Evolutionary conservation across 495 filamentous ascomycete species (phyloP).

Genomic region (Aspergillus wentii): DNA sequence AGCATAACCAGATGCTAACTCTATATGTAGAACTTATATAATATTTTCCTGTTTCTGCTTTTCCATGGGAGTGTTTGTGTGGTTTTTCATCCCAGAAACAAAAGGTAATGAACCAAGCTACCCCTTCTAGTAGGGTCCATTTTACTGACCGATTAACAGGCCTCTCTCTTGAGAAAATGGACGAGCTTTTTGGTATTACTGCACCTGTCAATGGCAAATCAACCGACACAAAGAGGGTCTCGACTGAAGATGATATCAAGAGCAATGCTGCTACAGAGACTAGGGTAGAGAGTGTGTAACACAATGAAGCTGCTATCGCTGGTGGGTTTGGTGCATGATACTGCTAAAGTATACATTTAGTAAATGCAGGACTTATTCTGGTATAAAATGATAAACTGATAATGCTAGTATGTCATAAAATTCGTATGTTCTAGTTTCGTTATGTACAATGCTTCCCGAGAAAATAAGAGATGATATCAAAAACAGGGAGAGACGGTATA

Average conservation of each 20-base stretch:
- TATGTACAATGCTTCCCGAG: neutral
- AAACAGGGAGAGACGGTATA: no score
- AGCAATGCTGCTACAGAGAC: slow-evolving; percentile 7
- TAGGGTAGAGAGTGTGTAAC: slow-evolving; percentile 9
- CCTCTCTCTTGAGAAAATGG: slow-evolving; percentile 44
- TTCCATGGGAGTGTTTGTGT: slow-evolving; percentile 61
- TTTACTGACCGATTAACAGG: no score
- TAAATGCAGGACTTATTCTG: no score
- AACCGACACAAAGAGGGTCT: slow-evolving; percentile 14
- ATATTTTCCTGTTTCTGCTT: slow-evolving; percentile 56
- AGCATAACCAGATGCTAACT: slow-evolving; percentile 36
- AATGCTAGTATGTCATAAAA: no score
- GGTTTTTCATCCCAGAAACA: slow-evolving; percentile 70
- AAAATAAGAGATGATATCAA: no score
- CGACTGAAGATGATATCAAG: slow-evolving; percentile 2
- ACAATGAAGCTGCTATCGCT: no score
- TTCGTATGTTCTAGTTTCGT: neutral
- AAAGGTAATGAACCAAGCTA: slow-evolving; percentile 51
- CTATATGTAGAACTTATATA: slow-evolving; percentile 25
- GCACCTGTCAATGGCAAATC: slow-evolving; percentile 13
- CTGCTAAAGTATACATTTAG: no score
- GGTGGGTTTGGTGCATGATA: no score
- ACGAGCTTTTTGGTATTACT: slow-evolving; percentile 50
- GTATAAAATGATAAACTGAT: no score
- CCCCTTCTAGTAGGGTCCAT: no score